Evolutionary conservation across 306 rosid genomes (phyloP).

Genomic region (Vicia faba): DNA sequence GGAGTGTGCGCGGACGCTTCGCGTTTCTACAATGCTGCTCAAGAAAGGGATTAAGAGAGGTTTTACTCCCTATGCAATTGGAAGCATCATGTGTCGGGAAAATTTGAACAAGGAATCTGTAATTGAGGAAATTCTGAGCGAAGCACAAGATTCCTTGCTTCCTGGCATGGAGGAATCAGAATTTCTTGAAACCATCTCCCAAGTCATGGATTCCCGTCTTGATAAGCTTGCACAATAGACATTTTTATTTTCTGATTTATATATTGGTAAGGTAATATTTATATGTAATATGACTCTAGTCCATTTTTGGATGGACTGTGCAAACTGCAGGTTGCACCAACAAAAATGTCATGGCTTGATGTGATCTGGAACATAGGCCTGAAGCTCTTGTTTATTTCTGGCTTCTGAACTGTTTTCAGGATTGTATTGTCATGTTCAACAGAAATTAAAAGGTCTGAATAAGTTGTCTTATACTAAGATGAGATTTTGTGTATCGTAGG

Average conservation of each 20-base stretch:
- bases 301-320: slow-evolving; percentile 58
- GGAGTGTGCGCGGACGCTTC: slow-evolving; percentile 59
- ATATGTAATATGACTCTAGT: slow-evolving; percentile 40
- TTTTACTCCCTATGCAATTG: slow-evolving; percentile 67
- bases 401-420: slow-evolving; percentile 46
- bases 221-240: slow-evolving; percentile 53
- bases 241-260: neutral
- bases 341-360: slow-evolving; percentile 42
- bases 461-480: slow-evolving; percentile 40
- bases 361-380: slow-evolving; percentile 41
- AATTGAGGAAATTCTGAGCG: slow-evolving; percentile 63
- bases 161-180: slow-evolving; percentile 65
- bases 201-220: slow-evolving; percentile 65
- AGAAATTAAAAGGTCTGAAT: slow-evolving; percentile 44
- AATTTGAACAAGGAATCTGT: slow-evolving; percentile 61
- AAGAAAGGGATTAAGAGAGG: slow-evolving; percentile 78
- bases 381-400: slow-evolving; percentile 35
- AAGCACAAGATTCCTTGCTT: slow-evolving; percentile 57
- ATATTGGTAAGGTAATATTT: slow-evolving; percentile 34
- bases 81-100: slow-evolving; percentile 76
- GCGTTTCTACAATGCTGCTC: slow-evolving; percentile 74
- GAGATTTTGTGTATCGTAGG: slow-evolving; percentile 14
- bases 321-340: slow-evolving; percentile 35
- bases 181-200: slow-evolving; percentile 56
- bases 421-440: slow-evolving; percentile 40